These are phyloP conservation scores for Zasmidium cellare DNA, from an alignment of 2,329 filamentous ascomycete species.

Conservation along the genomic window DNA sequence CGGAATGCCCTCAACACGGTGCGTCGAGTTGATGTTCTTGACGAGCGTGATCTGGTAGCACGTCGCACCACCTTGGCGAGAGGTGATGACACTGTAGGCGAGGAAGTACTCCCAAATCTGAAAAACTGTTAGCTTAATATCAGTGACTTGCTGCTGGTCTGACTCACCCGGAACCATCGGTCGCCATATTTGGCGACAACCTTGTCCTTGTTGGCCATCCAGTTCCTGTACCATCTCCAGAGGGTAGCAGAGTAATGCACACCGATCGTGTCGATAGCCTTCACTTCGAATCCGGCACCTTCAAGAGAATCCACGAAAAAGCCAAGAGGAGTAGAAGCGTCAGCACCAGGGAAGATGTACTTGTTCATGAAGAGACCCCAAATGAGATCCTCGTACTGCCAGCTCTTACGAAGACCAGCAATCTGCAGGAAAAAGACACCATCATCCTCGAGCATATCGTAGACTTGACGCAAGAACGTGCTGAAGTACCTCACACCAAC, in stretches of 20 bases:
- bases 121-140: slow-evolving; percentile 4
- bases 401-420: slow-evolving; percentile 86
- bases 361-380: slow-evolving; percentile 99
- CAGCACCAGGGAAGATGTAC: slow-evolving; percentile 96
- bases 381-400: slow-evolving; percentile 97
- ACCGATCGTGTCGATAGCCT: slow-evolving; percentile 87
- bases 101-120: slow-evolving; percentile 93
- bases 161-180: slow-evolving; percentile 89
- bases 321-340: slow-evolving; percentile 89
- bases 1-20: slow-evolving; percentile 73
- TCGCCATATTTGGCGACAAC: slow-evolving; percentile 93
- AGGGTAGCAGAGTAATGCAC: slow-evolving; percentile 96
- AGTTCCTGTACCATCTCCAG: slow-evolving; percentile 99
- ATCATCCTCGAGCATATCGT: slow-evolving; percentile 95
- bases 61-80: slow-evolving; percentile 78
- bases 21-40: slow-evolving; percentile 87
- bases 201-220: slow-evolving; percentile 91
- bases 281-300: slow-evolving; percentile 84
- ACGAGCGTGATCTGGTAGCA: slow-evolving; percentile 85
- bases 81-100: slow-evolving; percentile 79
- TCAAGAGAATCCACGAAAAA: slow-evolving; percentile 85
- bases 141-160: no score
- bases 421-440: slow-evolving; percentile 96
- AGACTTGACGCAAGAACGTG: slow-evolving; percentile 78
- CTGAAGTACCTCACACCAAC: slow-evolving; percentile 89